phyloP scores from a whole-genome alignment of 73 alveolate species.

The Symbiodinium pilosum region DNA sequence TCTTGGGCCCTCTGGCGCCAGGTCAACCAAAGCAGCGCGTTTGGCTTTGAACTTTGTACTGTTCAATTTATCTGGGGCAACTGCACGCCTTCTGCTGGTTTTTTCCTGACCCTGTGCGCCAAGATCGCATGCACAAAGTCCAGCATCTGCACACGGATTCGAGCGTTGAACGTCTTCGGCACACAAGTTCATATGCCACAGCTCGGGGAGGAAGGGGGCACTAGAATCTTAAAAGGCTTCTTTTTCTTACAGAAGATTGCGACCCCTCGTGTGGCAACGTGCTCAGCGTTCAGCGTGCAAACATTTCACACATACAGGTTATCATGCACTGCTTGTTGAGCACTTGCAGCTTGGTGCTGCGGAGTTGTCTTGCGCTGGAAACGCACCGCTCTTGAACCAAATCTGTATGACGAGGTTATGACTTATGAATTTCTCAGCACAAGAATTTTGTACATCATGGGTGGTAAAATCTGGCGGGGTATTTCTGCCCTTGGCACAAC shows the following conservation, averaged over 20 bases:
- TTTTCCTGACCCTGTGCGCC: not conserved
- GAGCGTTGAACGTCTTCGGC: conserved; percentile 6
- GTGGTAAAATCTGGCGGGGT: conserved; percentile 6
- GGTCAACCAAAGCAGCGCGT: too few relatives aligned
- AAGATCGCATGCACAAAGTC: not conserved
- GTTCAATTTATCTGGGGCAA: too few relatives aligned
- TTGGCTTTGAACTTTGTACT: too few relatives aligned
- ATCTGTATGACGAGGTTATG: too few relatives aligned
- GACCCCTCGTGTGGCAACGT: too few relatives aligned
- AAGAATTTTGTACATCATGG: not conserved
- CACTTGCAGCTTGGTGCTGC: not conserved
- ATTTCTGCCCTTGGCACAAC: not conserved
- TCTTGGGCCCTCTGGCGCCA: too few relatives aligned
- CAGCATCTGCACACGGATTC: not conserved
- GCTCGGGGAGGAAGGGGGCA: too few relatives aligned
- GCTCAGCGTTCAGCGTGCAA: too few relatives aligned
- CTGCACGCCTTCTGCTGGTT: too few relatives aligned
- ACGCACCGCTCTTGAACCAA: not conserved
- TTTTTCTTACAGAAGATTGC: too few relatives aligned
- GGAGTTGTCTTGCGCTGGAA: not conserved
- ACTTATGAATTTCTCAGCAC: too few relatives aligned
- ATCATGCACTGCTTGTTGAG: not conserved
- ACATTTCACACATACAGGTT: not conserved
- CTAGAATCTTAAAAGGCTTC: too few relatives aligned
- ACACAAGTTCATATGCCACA: not conserved